Evolutionary conservation across 2,329 filamentous ascomycete genomes (phyloP), one percentile per base, ranked within the genome.

Genomic region (Coniochaeta pulveracea): DNA sequence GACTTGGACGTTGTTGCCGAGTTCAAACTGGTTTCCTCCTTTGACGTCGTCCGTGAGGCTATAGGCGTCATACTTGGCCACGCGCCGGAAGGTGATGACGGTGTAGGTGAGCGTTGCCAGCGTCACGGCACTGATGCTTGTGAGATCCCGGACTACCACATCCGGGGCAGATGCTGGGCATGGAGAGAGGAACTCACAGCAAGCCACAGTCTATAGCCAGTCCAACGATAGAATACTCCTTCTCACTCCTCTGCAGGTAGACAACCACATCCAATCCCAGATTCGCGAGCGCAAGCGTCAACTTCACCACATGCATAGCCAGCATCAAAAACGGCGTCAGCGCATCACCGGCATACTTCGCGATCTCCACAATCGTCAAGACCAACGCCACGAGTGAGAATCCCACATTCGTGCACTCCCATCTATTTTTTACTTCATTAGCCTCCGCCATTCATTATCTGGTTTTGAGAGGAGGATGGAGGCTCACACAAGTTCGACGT

Each of bases 271-370:
- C 68, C 17, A 75, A 54, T 2, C 54, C 63, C 16, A 74, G 51
- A 17, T 67, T 63, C 22, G 58, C 60, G 6, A 54, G 41, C 0
- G 66, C 58, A 14, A 67, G 59, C 1, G 60, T 56, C 26, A 66
- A 40, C 42, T 72, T 73, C 44, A 73, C 41, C 36, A 64, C 48
- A 38, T 70, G 63, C 12, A 61, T 63, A 40, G 66, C 63, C 4
- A 74, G 50, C 55, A 75, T 61, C 5, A 61, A 63, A 49, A 69
- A 64, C 3, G 70, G 69, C 9, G 70, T 73, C 34, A 75, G 47
- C 1, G 61, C 58, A 47, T 72, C 66, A 19, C 60, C 54, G 30
- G 59, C 55, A 37, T 58, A 63, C 41, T 55, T 62, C 26, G 55
- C 59, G 19, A 71, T 56, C 40, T 70, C 64, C 37, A 65, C 44